Evolutionary conservation across 2,329 filamentous ascomycete genomes (phyloP).

Genomic region (Botrytis medusae): DNA sequence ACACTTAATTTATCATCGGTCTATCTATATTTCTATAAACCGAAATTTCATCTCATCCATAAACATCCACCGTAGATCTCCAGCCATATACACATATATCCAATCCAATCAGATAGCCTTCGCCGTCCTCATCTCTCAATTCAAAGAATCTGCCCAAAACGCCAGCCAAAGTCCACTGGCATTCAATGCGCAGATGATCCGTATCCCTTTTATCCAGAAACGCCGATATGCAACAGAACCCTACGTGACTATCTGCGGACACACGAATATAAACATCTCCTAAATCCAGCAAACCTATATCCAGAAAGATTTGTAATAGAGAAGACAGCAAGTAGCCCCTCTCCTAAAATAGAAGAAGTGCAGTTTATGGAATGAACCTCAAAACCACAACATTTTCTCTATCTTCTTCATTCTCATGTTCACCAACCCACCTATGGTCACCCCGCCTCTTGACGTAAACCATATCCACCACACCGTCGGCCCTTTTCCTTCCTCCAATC

Average conservation of each 20-base stretch:
- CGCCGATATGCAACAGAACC: neutral
- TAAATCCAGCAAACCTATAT: slow-evolving; percentile 1
- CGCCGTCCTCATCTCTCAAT: neutral
- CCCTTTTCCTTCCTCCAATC: slow-evolving; percentile 49
- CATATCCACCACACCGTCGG: slow-evolving; percentile 53
- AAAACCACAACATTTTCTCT: slow-evolving; percentile 36
- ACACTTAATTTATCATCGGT: neutral
- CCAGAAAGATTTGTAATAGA: neutral
- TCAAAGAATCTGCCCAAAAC: neutral
- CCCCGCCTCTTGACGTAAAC: slow-evolving; percentile 53
- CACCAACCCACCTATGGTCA: slow-evolving; percentile 52
- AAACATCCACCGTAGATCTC: neutral
- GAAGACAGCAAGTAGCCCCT: no score
- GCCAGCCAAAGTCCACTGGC: neutral
- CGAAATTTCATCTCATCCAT: neutral
- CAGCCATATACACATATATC: neutral
- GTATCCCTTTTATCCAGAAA: neutral
- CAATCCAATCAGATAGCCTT: neutral
- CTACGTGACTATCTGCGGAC: neutral
- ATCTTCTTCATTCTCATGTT: slow-evolving; percentile 27
- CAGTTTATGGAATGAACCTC: slow-evolving; percentile 8
- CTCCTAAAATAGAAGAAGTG: neutral
- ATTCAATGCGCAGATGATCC: neutral
- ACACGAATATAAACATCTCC: neutral
- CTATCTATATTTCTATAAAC: neutral